Evolutionary conservation across 805 yeast genomes (phyloP), one percentile per base, ranked within the genome.

Genomic region (Metschnikowia dekortorum): DNA sequence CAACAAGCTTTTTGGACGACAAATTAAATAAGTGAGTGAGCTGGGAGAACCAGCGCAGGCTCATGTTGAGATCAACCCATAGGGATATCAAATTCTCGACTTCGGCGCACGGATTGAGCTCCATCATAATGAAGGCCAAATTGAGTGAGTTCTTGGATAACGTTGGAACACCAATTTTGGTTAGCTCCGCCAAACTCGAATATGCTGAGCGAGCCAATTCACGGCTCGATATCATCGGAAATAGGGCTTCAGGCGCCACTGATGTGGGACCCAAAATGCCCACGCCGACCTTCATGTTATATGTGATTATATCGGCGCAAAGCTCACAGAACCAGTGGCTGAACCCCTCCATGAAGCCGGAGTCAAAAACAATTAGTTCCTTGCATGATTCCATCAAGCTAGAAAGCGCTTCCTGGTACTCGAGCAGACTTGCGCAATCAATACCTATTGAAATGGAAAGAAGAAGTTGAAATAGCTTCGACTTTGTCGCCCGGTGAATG

Each of bases 121-220:
- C 69, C 71, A 74, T 68, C 8, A 74, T 80, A 8, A 81, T 69
- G 94, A 94, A 88, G 6, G 85, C 67, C 29, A 79, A 69, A 39
- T 70, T 75, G 38, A 82, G 82, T 6, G 83, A 61, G 1, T 74
- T 75, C 11, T 68, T 64, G 2, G 68, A 61, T 49, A 84, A 73
- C 1, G 60, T 54, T 8, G 44, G 42, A 7, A 51, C 32, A 1
- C 55, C 55, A 1, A 78, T 61, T 18, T 69, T 61, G 3, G 66
- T 65, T 14, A 78, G 76, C 57, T 85, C 87, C 30, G 73, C 75
- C 48, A 84, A 71, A n/a, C 87, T 77, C 33, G 71, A 76, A 46
- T 82, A 75, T 1, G 85, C 81, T 2, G 75, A 67, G 16, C 67
- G 65, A 22, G 76, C 68, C 26, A 75, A 59, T 13, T 59, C 65